Evolutionary conservation across 306 rosid genomes (phyloP), one percentile per base, ranked within the genome.

Genomic region (Rosa lucieae): DNA sequence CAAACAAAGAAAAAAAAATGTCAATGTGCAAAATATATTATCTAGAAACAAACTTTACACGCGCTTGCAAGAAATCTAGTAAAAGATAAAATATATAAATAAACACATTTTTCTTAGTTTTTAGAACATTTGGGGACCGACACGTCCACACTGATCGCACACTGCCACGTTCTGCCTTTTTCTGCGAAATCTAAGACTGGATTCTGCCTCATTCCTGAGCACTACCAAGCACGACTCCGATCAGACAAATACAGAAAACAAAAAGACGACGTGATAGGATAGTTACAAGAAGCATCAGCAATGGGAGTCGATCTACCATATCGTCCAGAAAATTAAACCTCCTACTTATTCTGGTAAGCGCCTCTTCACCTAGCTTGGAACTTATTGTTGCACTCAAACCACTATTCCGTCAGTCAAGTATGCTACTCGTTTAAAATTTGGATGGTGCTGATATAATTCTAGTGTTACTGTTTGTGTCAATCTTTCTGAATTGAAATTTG

Each of bases 121-220:
- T 32, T 32, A 32, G 3, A 32, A 32, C 37, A 32, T 32, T 32
- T 32, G 37, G 37, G 3, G 51, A 47, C 58, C 8, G 37, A 71
- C 59, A 71, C 61, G 75, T 15, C 14, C 26, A 72, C 75, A 48
- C 75, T 43, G 75, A 48, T 26, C 44, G 29, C 17, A 48, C 59
- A 49, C 61, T 13, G 44, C 14, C 5, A 8, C 20, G 61, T 10
- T 70, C 8, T 6, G 59, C 49, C 43, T 71, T 49, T 29, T 52
- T 20, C 23, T 17, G 61, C 26, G 26, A 23, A 23, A 23, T 23
- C 26, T 53, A 18, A 32, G 10, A 53, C 9, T 18, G n/a, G 61
- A 1, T 18, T 0, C 9, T 15, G 10, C 6, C 8, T 52, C 17
- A 52, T 52, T 13, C n/a, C 58, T 14, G 20, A 15, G 32, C 32